phyloP scores from a whole-genome alignment of 257 asterid genomes.

The Solanum ossicruentum region DNA sequence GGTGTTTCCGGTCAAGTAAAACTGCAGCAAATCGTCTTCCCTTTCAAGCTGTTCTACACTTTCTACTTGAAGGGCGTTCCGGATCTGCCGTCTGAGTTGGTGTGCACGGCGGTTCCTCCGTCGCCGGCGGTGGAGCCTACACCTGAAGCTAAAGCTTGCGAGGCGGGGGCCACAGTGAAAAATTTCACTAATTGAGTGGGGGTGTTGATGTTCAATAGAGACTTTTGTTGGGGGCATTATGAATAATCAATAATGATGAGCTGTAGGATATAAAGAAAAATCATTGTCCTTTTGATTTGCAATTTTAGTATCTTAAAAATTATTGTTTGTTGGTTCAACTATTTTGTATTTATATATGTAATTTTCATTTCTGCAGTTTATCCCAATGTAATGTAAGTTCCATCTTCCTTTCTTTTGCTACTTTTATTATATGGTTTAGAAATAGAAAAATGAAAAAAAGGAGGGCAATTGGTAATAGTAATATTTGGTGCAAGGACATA shows the following conservation, averaged over 20 bases:
- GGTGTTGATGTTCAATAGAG: not conserved
- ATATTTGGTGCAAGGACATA: not conserved
- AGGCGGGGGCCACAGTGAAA: conserved; percentile 53
- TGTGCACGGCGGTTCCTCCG: conserved; percentile 57
- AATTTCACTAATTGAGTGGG: conserved; percentile 36
- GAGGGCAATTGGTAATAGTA: not conserved
- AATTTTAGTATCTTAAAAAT: not conserved
- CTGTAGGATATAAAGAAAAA: not conserved
- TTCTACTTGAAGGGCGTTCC: conserved; percentile 79
- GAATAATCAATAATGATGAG: not conserved
- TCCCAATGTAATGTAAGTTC: not conserved
- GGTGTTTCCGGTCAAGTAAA: conserved; percentile 92
- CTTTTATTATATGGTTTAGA: not conserved
- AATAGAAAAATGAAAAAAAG: not conserved
- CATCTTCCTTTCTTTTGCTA: not conserved
- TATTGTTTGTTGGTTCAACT: not conserved
- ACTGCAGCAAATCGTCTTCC: conserved; percentile 75
- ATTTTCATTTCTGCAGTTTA: not conserved
- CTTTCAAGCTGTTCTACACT: conserved; percentile 82
- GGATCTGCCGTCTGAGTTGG: conserved; percentile 67
- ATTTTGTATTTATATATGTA: not conserved
- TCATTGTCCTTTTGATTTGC: not conserved
- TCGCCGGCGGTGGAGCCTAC: conserved; percentile 65
- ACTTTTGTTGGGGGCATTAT: not conserved
- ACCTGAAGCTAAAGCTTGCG: conserved; percentile 75